A percentile compares a stretch with the other conserved stretches of the same genome.
These are phyloP conservation scores for Pestalotiopsis fici DNA, from an alignment of 2,329 filamentous ascomycete genomes.

Conservation along the genomic window DNA sequence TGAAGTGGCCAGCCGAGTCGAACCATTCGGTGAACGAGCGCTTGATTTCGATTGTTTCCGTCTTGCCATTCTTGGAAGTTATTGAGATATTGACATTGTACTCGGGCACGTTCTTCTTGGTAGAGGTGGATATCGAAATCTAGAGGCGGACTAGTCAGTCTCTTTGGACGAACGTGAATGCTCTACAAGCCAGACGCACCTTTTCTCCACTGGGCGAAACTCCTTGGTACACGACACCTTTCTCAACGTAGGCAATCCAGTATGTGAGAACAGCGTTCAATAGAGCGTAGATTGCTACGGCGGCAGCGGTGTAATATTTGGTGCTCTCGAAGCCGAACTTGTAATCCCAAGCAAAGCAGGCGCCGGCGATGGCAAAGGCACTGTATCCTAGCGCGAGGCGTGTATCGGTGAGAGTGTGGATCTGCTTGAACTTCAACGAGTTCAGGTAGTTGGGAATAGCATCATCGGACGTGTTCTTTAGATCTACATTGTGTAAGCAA, in stretches of 20 bases:
- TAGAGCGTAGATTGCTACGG: constrained; percentile 77
- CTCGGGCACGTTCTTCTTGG: constrained; percentile 77
- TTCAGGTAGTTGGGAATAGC: constrained; percentile 92
- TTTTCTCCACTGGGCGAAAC: constrained; percentile 57
- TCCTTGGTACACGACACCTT: constrained; percentile 79
- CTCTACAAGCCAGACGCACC: constrained; percentile 15
- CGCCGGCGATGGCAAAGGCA: constrained; percentile 77
- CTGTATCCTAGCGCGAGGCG: constrained; percentile 81
- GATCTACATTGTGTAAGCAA: constrained; percentile 56
- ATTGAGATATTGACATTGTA: constrained; percentile 75
- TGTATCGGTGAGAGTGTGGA: constrained; percentile 78
- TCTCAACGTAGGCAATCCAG: constrained; percentile 86
- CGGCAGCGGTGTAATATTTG: constrained; percentile 76
- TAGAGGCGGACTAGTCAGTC: constrained; percentile 33
- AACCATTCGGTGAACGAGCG: constrained; percentile 77
- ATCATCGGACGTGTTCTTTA: constrained; percentile 97
- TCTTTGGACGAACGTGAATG: background rate
- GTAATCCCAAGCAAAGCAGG: constrained; percentile 90
- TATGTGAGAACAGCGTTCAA: constrained; percentile 76
- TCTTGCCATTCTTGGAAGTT: constrained; percentile 38
- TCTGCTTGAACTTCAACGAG: constrained; percentile 80
- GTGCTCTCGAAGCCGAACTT: constrained; percentile 86
- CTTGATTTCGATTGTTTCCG: constrained; percentile 53
- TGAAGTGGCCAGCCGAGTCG: constrained; percentile 70
- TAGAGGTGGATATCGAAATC: constrained; percentile 72